Evolutionary conservation across 805 yeast species (phyloP), one percentile per base, ranked within the genome.

Genomic region (Kodamaea leandrae): DNA sequence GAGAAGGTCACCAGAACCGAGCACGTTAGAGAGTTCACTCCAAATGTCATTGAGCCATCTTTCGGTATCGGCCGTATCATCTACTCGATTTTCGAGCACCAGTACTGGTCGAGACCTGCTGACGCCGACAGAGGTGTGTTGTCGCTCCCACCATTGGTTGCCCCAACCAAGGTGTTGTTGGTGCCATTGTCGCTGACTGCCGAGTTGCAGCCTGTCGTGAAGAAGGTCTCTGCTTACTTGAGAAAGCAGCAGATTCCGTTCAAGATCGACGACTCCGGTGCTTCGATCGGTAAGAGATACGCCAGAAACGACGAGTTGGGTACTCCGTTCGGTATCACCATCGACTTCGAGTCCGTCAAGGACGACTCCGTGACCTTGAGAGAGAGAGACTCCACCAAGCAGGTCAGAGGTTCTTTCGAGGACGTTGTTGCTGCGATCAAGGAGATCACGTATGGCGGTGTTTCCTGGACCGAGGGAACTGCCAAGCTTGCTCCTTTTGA

Each of bases 271-370:
- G 98, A 91, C 65, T 88, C 97, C 7, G 86, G 95, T 52, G 97
- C 96, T 15, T 86, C 98, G 23, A 93, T 91, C 57, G 99, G 99
- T 71, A 87, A 90, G 74, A 84, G 99, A 72, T 91, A 91, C 59
- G 89, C 99, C 49, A 86, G 99, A 74, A 91, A 91, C 66, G 99
- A 91, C 68, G 99, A 91, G 73, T 77, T 91, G 60, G 99, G 99
- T 67, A 93, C 98, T 41, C 99, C 99, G 54, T 93, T 93, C 63
- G 99, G 99, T 64, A 80, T 91, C 67, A 91, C 99, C 50, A 85
- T 91, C 55, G 99, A 91, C 67, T 91, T 93, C 65, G 97, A 91
- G 50, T 83, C 96, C 41, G 78, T 86, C 48, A 78, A 83, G 61
- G 97, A 91, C 61, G 78, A 79, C 37, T 82, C 96, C 10, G 86